These are phyloP conservation scores for Silybum marianum DNA, from an alignment of 129 eudicot genomes.

Conservation along the genomic window DNA sequence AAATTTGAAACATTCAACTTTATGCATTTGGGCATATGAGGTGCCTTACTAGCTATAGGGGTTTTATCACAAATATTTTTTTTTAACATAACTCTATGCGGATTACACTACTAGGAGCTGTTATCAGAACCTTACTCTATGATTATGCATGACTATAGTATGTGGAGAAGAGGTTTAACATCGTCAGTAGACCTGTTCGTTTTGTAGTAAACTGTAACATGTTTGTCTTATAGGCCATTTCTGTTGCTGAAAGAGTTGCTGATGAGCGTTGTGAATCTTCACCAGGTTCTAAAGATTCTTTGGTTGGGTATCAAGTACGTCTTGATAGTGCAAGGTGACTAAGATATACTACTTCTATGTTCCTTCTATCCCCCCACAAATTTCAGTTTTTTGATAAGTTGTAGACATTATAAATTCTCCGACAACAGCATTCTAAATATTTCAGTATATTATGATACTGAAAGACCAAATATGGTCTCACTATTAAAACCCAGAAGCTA, in stretches of 20 bases:
- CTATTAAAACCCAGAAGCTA: not conserved
- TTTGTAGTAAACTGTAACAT: slow-evolving; percentile 12
- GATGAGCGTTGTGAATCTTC: slow-evolving; percentile 93
- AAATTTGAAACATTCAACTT: not conserved
- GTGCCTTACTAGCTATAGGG: slow-evolving; percentile 1
- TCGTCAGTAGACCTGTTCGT: slow-evolving; percentile 1
- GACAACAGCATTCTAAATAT: not conserved
- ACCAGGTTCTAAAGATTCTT: slow-evolving; percentile 89
- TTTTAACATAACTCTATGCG: not conserved
- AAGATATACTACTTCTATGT: not conserved
- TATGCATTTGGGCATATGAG: not conserved
- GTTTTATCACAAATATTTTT: not conserved
- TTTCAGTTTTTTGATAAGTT: not conserved
- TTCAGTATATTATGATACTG: slow-evolving; percentile 1
- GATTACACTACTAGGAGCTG: not conserved
- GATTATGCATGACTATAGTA: not conserved
- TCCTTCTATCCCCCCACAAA: not conserved
- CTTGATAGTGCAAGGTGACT: slow-evolving; percentile 96
- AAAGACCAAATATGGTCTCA: not conserved
- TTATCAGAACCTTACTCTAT: not conserved
- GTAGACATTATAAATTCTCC: not conserved
- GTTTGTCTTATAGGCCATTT: slow-evolving; percentile 64
- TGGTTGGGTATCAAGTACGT: slow-evolving; percentile 99
- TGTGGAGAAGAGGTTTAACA: slow-evolving; percentile 12
- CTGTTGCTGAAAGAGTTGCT: slow-evolving; percentile 99